Evolutionary conservation across 2,329 filamentous ascomycete species (phyloP).

Genomic region (Huntiella moniliformis): DNA sequence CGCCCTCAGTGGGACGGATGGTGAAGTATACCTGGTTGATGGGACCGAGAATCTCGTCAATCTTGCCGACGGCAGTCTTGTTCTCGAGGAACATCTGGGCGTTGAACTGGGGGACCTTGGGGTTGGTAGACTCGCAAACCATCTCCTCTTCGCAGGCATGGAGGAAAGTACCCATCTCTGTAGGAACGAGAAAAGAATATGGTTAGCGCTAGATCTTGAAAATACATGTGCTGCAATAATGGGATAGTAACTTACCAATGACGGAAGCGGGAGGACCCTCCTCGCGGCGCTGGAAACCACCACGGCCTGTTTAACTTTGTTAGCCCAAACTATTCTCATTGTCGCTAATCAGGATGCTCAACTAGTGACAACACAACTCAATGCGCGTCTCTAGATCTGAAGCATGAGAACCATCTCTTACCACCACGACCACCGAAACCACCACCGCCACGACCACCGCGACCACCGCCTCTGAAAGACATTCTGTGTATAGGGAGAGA

Average conservation of each 20-base stretch:
- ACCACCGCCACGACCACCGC: conserved; percentile 19
- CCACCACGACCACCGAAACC: conserved; percentile 21
- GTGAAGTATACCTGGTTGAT: conserved; percentile 98
- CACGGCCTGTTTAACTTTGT: conserved; percentile 16
- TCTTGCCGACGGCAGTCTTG: conserved; percentile 89
- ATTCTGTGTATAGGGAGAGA: conserved; percentile 14
- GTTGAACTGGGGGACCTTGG: conserved; percentile 97
- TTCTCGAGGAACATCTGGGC: conserved; percentile 98
- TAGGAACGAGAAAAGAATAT: neutral
- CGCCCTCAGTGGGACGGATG: conserved; percentile 90
- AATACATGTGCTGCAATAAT: neutral
- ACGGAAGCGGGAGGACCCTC: conserved; percentile 22
- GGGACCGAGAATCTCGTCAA: conserved; percentile 93
- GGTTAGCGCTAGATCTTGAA: neutral
- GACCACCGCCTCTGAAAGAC: conserved; percentile 23
- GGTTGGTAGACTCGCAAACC: conserved; percentile 86
- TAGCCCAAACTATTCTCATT: neutral
- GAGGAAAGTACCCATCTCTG: conserved; percentile 85
- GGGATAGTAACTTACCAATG: conserved; percentile 17
- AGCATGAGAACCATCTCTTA: conserved; percentile 16
- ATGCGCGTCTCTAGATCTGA: neutral
- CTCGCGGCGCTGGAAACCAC: conserved; percentile 23
- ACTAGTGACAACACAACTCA: no score
- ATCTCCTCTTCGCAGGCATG: conserved; percentile 96
- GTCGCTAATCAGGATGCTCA: neutral